These are phyloP conservation scores for Alternaria brassicicola DNA, from an alignment of 2,329 filamentous ascomycete genomes.

Conservation along the genomic window DNA sequence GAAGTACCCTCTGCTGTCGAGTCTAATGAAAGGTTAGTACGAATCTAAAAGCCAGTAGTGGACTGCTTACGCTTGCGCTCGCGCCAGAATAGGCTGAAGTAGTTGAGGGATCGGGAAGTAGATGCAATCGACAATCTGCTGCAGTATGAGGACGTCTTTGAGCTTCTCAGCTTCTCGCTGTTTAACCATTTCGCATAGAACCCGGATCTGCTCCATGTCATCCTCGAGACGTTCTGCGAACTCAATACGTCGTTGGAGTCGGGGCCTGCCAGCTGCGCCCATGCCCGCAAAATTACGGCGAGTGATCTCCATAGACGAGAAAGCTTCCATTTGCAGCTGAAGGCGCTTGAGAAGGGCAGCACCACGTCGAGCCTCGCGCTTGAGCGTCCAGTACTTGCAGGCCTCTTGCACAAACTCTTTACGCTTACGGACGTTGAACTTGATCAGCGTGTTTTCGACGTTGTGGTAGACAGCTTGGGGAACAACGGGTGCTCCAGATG, in stretches of 20 bases:
- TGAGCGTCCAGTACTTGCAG: conserved; percentile 97
- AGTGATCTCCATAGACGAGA: conserved; percentile 96
- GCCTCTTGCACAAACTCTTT: conserved; percentile 93
- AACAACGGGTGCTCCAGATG: conserved; percentile 92
- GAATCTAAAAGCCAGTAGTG: not conserved
- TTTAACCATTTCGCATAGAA: conserved; percentile 72
- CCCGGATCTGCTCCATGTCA: conserved; percentile 78
- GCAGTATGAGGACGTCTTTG: conserved; percentile 75
- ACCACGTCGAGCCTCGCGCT: conserved; percentile 88
- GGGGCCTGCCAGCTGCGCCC: conserved; percentile 80
- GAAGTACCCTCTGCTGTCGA: conserved; percentile 61
- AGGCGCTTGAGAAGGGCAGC: conserved; percentile 91
- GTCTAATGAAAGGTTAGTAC: conserved; percentile 23
- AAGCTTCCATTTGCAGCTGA: conserved; percentile 93
- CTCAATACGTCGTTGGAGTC: conserved; percentile 81
- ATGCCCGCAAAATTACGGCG: conserved; percentile 94
- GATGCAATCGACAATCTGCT: conserved; percentile 80
- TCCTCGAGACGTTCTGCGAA: conserved; percentile 78
- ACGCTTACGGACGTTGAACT: conserved; percentile 82
- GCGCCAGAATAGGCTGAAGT: conserved; percentile 78
- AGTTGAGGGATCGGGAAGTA: conserved; percentile 88
- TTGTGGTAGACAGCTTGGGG: conserved; percentile 85
- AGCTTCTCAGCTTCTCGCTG: conserved; percentile 79
- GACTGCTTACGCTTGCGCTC: conserved; percentile 77
- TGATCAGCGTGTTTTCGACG: conserved; percentile 80